Base-by-base conservation (phyloP, 2,329 filamentous ascomycete species). In the Gaeumannomyces sp. region DNA sequence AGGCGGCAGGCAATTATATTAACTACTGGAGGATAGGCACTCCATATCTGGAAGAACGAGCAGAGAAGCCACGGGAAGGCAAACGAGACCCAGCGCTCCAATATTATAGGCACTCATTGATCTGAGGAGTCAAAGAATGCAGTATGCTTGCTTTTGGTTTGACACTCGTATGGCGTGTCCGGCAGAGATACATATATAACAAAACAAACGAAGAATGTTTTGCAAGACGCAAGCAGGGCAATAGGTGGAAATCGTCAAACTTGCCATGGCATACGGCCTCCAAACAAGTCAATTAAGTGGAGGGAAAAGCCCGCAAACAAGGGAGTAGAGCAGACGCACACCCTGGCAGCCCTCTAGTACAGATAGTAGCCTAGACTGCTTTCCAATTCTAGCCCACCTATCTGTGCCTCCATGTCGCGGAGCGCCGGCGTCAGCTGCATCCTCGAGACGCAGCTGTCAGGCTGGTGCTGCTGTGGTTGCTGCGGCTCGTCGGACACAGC, bases 311-410 rank as follows among this genome's bases (percentile, higher is more conserved):
- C 7, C 6, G 8, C n/a, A 53, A 22, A 53, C 45, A 53, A 53
- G 22, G 4, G 13, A 53, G 11, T 6, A 53, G 45, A 50, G 4
- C 19, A 53, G 7, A 53, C 19, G 19, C 45, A n/a, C 22, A n/a
- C 8, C 2, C 45, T n/a, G 7, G 7, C n/a, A 7, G 10, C 22
- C 8, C 19, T n/a, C 22, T 33, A 72, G 64, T 72, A 72, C 27
- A 71, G 65, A 25, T 65, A 66, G 62, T 72, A 74, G 19, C 74
- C 73, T 25, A 71, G 65, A n/a, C 65, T 67, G 59, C 72, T 73
- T 66, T 72, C 71, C 65, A 75, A 64, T 16, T 70, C 68, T 66
- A 76, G 35, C 27, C 72, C 73, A 13, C 67, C 60, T 10, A 75
- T 53, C 61, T 66, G 60, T 67, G 60, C 61, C 33, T 71, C 35